These are phyloP conservation scores for Clonostachys rosea DNA, from an alignment of 2,329 filamentous ascomycete genomes.

Conservation along the genomic window DNA sequence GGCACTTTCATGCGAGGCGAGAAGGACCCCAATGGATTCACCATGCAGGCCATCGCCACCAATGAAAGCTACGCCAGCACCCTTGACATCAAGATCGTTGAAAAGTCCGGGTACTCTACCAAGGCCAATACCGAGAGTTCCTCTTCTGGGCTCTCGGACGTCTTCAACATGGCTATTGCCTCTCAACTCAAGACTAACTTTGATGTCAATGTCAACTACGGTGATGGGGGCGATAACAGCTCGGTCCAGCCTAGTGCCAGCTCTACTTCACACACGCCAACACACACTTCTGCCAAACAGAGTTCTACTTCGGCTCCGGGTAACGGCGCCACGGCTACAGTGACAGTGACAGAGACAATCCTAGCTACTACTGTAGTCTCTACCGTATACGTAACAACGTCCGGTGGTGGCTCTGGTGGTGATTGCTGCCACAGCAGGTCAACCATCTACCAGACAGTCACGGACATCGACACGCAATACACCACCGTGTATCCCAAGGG, in stretches of 20 bases:
- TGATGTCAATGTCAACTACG: constrained; percentile 31
- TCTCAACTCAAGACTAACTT: constrained; percentile 39
- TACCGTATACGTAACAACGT: constrained; percentile 28
- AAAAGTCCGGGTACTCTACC: constrained; percentile 8
- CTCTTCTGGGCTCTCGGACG: constrained; percentile 8
- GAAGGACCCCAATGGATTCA: constrained; percentile 27
- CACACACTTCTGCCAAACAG: neutral
- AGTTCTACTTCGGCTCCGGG: neutral
- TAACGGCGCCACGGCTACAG: constrained; percentile 12
- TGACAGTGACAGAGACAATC: constrained; percentile 29
- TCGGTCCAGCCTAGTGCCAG: constrained; percentile 7
- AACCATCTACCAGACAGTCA: constrained; percentile 3
- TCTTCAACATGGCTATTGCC: constrained; percentile 36
- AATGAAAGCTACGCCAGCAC: constrained; percentile 36
- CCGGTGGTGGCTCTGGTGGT: constrained; percentile 6
- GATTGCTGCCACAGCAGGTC: neutral
- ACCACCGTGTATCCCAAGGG: constrained; percentile 1
- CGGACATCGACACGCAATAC: constrained; percentile 2
- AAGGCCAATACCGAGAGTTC: neutral
- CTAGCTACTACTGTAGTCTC: constrained; percentile 30
- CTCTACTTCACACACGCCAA: constrained; percentile 7
- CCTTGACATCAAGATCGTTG: constrained; percentile 30
- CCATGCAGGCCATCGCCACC: constrained; percentile 20
- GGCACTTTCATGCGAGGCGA: constrained; percentile 32
- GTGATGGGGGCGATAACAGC: constrained; percentile 7